Conservation (phyloP, 352 stramenopile species). For the Globisporangium alternatum region DNA sequence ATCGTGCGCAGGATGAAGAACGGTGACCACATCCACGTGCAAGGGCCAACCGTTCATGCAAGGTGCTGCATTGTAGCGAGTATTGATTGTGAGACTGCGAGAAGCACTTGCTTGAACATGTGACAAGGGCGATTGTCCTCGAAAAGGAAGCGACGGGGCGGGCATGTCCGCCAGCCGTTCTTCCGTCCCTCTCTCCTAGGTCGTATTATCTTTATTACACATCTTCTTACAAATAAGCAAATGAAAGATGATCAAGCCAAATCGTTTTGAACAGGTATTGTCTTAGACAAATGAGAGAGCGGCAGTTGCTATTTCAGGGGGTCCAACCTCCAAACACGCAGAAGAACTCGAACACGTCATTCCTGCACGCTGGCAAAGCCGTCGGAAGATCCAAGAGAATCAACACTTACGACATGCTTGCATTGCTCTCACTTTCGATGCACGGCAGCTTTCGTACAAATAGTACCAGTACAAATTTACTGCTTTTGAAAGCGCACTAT, state of each 20-base stretch:
- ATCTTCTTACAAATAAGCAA: not conserved
- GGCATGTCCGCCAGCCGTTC: not conserved
- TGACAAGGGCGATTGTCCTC: not conserved
- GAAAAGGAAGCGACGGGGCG: not conserved
- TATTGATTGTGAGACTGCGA: not conserved
- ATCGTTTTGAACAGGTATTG: not conserved
- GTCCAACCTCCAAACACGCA: constrained; percentile 11
- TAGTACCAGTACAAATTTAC: too few relatives aligned
- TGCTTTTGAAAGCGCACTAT: too few relatives aligned
- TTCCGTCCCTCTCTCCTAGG: not conserved
- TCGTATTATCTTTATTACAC: not conserved
- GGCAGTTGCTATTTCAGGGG: constrained; percentile 1
- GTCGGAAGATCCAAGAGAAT: too few relatives aligned
- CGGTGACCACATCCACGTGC: not conserved
- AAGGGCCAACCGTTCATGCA: not conserved
- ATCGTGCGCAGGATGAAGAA: not conserved
- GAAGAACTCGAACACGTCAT: constrained; percentile 7
- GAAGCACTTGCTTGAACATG: not conserved
- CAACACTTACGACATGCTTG: too few relatives aligned
- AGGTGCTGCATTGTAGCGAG: not conserved
- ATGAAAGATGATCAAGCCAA: not conserved
- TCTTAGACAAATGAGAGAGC: not conserved
- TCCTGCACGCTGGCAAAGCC: constrained; percentile 1
- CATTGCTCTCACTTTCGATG: too few relatives aligned
- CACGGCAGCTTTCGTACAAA: too few relatives aligned